Percentiles rank a stretch among this genome's conserved stretches.
Evolutionary conservation across 371 early-diverging fungal genomes (phyloP).

Genomic region (Mortierella sp.): DNA sequence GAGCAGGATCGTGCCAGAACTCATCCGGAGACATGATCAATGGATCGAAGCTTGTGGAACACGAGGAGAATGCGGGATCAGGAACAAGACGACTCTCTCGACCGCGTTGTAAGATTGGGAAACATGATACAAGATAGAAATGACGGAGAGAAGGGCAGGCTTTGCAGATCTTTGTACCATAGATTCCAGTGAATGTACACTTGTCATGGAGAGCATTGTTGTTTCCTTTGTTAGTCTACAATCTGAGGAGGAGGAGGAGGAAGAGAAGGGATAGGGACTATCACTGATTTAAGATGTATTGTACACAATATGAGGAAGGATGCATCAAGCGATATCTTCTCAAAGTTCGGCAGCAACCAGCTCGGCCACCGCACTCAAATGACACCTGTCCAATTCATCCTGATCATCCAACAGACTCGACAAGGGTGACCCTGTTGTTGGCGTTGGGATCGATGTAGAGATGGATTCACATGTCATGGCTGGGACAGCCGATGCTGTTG

Average conservation of each 20-base stretch:
- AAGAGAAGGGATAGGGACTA: no score
- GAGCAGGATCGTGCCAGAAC: conserved; percentile 79
- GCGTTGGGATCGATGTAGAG: conserved; percentile 18
- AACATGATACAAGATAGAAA: no score
- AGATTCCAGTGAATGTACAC: no score
- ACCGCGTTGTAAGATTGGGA: not conserved
- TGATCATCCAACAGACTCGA: conserved; percentile 19
- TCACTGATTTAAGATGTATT: no score
- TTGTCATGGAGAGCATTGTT: no score
- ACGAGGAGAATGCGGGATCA: conserved; percentile 37
- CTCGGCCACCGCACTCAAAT: conserved; percentile 11
- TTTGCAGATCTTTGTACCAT: not conserved
- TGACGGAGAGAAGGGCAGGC: not conserved
- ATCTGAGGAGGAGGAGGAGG: no score
- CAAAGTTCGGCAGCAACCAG: conserved; percentile 13
- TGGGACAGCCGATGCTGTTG: conserved; percentile 24
- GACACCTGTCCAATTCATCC: conserved; percentile 17
- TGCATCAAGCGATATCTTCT: no score
- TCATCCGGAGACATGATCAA: conserved; percentile 74
- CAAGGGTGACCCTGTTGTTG: conserved; percentile 4
- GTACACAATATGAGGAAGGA: no score
- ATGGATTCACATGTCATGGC: conserved; percentile 20
- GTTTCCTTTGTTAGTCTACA: no score
- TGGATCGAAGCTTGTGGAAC: conserved; percentile 63
- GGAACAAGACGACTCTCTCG: conserved; percentile 15